Conservation (phyloP, 2,329 filamentous ascomycete species). For the Cladosporium sphaerospermum region DNA sequence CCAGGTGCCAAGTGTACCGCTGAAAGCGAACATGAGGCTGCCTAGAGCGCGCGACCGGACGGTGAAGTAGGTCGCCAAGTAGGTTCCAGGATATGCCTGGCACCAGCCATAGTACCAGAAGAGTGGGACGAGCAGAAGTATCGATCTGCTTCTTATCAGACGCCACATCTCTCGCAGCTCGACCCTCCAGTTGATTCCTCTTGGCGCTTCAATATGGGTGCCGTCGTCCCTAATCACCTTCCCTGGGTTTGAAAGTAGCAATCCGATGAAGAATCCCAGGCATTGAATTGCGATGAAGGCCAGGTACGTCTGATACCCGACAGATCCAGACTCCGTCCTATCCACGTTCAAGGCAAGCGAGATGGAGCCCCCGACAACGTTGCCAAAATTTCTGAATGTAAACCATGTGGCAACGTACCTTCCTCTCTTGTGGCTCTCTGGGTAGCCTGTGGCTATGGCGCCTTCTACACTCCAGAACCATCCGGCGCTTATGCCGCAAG, state of each 20-base stretch:
- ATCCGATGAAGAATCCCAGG: constrained; percentile 32
- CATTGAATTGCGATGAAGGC: constrained; percentile 37
- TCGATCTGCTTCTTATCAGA: constrained; percentile 24
- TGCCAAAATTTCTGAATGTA: constrained; percentile 45
- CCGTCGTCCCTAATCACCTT: constrained; percentile 38
- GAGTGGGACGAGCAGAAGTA: constrained; percentile 36
- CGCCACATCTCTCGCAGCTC: constrained; percentile 36
- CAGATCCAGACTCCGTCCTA: constrained; percentile 20
- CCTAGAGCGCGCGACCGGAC: constrained; percentile 41
- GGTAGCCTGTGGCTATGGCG: constrained; percentile 44
- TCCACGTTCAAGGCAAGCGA: constrained; percentile 38
- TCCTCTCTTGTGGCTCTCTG: constrained; percentile 44
- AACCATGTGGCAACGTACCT: constrained; percentile 33
- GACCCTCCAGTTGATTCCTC: constrained; percentile 30
- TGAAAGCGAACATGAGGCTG: constrained; percentile 38
- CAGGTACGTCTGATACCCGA: constrained; percentile 32
- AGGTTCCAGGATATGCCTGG: constrained; percentile 30
- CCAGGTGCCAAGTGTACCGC: constrained; percentile 24
- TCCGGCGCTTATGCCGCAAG: constrained; percentile 44
- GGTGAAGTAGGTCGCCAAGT: constrained; percentile 42
- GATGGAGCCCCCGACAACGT: constrained; percentile 36
- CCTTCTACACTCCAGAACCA: constrained; percentile 47
- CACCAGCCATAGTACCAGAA: constrained; percentile 40
- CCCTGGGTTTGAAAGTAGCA: constrained; percentile 34
- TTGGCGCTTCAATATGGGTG: constrained; percentile 30